Conservation (phyloP, 2,329 filamentous ascomycete genomes). For the Penicillium sclerotigenum region DNA sequence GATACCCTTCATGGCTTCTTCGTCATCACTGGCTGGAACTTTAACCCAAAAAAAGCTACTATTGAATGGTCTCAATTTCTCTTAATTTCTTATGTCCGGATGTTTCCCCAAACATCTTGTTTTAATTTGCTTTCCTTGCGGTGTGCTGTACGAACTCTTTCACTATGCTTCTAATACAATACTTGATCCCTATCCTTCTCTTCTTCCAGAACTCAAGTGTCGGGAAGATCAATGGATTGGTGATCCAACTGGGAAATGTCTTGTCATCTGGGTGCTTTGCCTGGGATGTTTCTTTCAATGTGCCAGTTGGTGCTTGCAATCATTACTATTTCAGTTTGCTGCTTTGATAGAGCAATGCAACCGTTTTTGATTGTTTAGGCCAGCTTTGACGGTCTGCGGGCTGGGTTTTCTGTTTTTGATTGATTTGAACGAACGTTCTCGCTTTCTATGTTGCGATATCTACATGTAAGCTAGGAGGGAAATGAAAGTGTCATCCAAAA, state of each 20-base stretch:
- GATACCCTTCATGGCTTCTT: slow-evolving; percentile 40
- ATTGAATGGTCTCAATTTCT: slow-evolving; percentile 17
- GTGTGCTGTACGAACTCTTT: slow-evolving; percentile 22
- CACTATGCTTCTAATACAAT: slow-evolving; percentile 26
- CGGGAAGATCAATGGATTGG: slow-evolving; percentile 5
- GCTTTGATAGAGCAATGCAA: background rate
- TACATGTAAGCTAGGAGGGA: background rate
- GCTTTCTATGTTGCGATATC: background rate
- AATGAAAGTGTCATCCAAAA: background rate
- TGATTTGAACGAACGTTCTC: background rate
- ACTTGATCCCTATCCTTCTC: slow-evolving; percentile 6
- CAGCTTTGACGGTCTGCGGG: background rate
- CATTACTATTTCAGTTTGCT: background rate
- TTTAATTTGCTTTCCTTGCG: slow-evolving; percentile 18
- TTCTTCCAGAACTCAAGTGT: slow-evolving; percentile 7
- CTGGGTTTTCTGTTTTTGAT: background rate
- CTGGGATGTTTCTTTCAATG: background rate
- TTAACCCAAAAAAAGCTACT: slow-evolving; percentile 21
- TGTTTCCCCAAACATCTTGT: slow-evolving; percentile 13
- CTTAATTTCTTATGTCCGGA: slow-evolving; percentile 10
- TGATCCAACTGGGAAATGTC: background rate
- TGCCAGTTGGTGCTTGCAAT: background rate
- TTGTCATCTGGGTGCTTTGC: background rate
- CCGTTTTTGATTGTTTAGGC: background rate
- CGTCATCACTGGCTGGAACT: slow-evolving; percentile 32